These are phyloP conservation scores for Arabidopsis suecica DNA, from an alignment of 345 rosid species.

Conservation along the genomic window DNA sequence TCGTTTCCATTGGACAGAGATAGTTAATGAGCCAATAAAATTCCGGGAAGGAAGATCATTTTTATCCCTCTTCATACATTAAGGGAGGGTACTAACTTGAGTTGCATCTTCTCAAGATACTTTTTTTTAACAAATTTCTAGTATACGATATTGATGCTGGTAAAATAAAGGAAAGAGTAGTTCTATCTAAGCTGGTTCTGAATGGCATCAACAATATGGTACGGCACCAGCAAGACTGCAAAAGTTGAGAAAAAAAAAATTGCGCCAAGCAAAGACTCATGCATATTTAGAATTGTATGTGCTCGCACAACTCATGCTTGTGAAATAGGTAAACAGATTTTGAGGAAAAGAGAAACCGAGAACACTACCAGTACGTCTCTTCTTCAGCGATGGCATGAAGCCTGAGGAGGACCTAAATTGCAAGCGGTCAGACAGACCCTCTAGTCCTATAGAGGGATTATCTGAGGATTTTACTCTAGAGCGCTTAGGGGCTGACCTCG, in stretches of 20 bases:
- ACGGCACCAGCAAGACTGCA: slow-evolving; percentile 28
- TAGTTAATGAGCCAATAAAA: slow-evolving; percentile 17
- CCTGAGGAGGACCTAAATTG: slow-evolving; percentile 70
- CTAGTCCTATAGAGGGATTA: slow-evolving; percentile 55
- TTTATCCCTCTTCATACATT: slow-evolving; percentile 11
- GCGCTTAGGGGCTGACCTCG: slow-evolving; percentile 60
- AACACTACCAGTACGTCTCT: slow-evolving; percentile 65
- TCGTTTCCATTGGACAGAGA: background rate
- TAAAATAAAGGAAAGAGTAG: background rate
- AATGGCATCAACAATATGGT: slow-evolving; percentile 8
- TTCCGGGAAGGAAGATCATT: background rate
- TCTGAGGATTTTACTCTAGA: slow-evolving; percentile 51
- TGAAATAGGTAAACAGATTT: slow-evolving; percentile 25
- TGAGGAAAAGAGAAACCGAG: slow-evolving; percentile 41
- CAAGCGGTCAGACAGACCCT: slow-evolving; percentile 64
- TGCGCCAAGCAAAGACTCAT: slow-evolving; percentile 30
- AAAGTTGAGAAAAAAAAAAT: background rate
- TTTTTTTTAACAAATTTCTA: background rate
- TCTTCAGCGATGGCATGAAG: slow-evolving; percentile 66
- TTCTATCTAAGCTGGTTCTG: slow-evolving; percentile 24
- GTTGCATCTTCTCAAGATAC: slow-evolving; percentile 15
- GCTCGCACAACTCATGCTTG: slow-evolving; percentile 25
- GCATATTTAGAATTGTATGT: slow-evolving; percentile 22
- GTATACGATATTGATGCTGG: background rate
- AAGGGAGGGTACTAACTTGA: slow-evolving; percentile 10